phyloP scores from a whole-genome alignment of 2,329 filamentous ascomycete genomes.

The Fusarium sp. region DNA sequence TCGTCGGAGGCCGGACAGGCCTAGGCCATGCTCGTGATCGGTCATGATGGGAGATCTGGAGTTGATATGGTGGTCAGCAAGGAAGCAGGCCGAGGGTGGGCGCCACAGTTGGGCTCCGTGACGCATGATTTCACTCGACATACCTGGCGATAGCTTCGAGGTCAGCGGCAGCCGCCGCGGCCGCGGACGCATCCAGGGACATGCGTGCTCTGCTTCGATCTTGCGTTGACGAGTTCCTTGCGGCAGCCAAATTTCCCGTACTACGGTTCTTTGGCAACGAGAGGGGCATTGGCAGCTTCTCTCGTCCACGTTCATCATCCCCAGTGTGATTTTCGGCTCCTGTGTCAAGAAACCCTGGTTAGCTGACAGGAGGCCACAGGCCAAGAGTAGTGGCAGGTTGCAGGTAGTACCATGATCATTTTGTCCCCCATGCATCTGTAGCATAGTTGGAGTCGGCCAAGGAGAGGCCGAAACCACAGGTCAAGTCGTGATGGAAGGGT shows the following conservation, averaged over 20 bases:
- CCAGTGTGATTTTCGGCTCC: conserved; percentile 48
- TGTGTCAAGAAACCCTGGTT: conserved; percentile 37
- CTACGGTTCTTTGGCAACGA: conserved; percentile 72
- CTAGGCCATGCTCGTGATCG: conserved; percentile 88
- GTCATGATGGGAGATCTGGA: conserved; percentile 81
- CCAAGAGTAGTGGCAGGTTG: conserved; percentile 3
- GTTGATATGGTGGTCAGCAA: conserved; percentile 44
- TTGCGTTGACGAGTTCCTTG: conserved; percentile 54
- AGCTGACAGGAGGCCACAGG: conserved; percentile 32
- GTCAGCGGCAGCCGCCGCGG: conserved; percentile 66
- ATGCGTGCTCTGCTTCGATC: conserved; percentile 74
- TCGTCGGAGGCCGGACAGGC: conserved; percentile 86
- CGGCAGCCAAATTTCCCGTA: conserved; percentile 68
- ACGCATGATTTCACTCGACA: conserved; percentile 42
- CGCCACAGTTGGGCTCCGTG: conserved; percentile 27
- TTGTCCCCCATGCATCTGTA: conserved; percentile 56
- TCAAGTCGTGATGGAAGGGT: conserved; percentile 30
- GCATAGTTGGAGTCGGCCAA: conserved; percentile 53
- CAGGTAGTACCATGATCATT: conserved; percentile 52
- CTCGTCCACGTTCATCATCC: conserved; percentile 55
- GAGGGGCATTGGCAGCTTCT: conserved; percentile 58
- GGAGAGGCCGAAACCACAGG: conserved; percentile 33
- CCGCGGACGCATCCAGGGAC: conserved; percentile 80
- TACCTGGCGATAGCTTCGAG: conserved; percentile 81
- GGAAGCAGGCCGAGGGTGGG: conserved; percentile 21